These are phyloP conservation scores for Forsythia suspensa DNA, from an alignment of 257 asterid genomes.

Conservation along the genomic window DNA sequence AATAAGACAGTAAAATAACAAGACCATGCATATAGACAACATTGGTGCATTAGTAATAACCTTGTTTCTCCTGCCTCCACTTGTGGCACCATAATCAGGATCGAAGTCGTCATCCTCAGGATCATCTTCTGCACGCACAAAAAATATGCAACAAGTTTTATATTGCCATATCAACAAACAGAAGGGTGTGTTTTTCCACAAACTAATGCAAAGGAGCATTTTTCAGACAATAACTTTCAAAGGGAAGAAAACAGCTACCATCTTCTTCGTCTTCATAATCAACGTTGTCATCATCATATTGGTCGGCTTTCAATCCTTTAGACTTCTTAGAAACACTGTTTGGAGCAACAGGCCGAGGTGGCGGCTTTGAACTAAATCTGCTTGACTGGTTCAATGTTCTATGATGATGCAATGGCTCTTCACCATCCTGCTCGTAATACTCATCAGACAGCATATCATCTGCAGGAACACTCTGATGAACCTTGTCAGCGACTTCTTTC, in stretches of 20 bases:
- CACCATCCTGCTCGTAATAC: constrained; percentile 96
- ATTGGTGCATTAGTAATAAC: constrained; percentile 31
- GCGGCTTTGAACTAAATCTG: constrained; percentile 55
- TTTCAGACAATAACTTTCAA: not conserved
- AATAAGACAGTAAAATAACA: not conserved
- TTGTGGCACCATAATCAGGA: constrained; percentile 69
- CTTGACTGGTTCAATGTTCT: constrained; percentile 51
- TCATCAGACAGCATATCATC: constrained; percentile 98
- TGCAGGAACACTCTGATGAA: constrained; percentile 55
- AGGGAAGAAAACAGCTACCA: constrained; percentile 15
- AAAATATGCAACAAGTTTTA: constrained; percentile 20
- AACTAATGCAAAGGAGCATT: constrained; percentile 6
- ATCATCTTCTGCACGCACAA: constrained; percentile 75
- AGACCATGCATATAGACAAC: constrained; percentile 1
- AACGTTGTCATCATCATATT: constrained; percentile 51
- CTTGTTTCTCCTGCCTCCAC: constrained; percentile 61
- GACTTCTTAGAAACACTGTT: constrained; percentile 51
- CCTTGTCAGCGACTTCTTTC: constrained; percentile 47
- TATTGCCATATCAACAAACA: constrained; percentile 9
- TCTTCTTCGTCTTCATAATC: constrained; percentile 61
- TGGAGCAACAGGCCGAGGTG: constrained; percentile 42
- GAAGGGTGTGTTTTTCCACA: constrained; percentile 1
- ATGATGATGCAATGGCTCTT: constrained; percentile 65
- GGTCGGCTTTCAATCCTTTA: constrained; percentile 49
- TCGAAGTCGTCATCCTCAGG: constrained; percentile 91